phyloP scores from a whole-genome alignment of 192 early-diverging fungal species.

The Dimargaris verticillata region DNA sequence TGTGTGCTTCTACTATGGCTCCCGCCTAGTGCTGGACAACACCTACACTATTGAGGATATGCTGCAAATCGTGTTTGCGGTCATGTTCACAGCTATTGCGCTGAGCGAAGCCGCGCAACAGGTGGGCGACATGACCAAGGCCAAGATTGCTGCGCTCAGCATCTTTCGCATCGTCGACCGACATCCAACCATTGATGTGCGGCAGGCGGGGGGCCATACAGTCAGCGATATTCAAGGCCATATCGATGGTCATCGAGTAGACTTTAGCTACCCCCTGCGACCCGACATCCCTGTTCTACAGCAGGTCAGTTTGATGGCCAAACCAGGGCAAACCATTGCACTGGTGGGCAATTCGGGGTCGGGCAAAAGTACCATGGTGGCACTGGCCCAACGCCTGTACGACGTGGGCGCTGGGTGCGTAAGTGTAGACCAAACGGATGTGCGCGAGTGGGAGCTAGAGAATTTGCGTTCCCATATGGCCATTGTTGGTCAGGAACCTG shows the following conservation, averaged over 20 bases:
- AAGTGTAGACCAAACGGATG: constrained; percentile 56
- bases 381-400: constrained; percentile 78
- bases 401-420: constrained; percentile 52
- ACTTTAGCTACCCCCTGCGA: constrained; percentile 72
- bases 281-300: constrained; percentile 67
- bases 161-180: constrained; percentile 33
- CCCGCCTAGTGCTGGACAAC: constrained; percentile 29
- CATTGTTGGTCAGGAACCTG: constrained; percentile 80
- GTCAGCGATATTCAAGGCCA: constrained; percentile 17
- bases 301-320: constrained; percentile 46
- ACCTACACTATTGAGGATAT: constrained; percentile 25
- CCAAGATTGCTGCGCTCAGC: constrained; percentile 32
- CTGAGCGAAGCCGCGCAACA: constrained; percentile 31
- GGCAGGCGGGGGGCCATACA: constrained; percentile 16
- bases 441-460: constrained; percentile 43
- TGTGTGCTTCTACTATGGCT: constrained; percentile 34
- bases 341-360: constrained; percentile 77
- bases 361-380: constrained; percentile 75
- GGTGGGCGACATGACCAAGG: constrained; percentile 39
- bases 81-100: constrained; percentile 36
- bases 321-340: constrained; percentile 65
- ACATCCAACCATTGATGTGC: constrained; percentile 26
- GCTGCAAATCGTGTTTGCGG: constrained; percentile 28
- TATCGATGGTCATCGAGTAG: constrained; percentile 18
- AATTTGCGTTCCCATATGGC: constrained; percentile 79